Conservation (phyloP, 2,329 filamentous ascomycete genomes). For the Phyllosticta capitalensis region DNA sequence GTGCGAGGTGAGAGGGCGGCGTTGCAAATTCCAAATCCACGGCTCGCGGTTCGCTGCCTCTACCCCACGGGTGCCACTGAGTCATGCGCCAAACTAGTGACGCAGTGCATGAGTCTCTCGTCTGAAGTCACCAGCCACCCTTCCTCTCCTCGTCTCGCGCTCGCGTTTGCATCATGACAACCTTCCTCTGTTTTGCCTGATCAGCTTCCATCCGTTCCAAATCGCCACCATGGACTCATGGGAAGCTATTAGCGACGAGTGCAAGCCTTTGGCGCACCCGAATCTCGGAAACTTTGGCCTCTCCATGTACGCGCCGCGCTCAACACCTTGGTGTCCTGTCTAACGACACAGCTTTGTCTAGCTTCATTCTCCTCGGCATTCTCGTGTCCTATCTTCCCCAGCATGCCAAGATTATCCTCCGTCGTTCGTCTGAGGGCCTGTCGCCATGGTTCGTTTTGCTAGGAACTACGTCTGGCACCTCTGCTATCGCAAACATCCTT, state of each 20-base stretch:
- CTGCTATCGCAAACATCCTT: slow-evolving; percentile 85
- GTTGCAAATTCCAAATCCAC: slow-evolving; percentile 6
- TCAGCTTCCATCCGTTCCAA: not conserved
- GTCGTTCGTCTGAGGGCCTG: slow-evolving; percentile 83
- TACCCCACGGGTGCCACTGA: slow-evolving; percentile 1
- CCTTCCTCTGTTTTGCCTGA: not conserved
- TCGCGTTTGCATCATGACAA: not conserved
- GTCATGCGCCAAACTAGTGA: not conserved
- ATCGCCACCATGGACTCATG: slow-evolving; percentile 2
- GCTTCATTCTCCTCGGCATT: slow-evolving; percentile 75
- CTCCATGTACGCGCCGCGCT: slow-evolving; percentile 38
- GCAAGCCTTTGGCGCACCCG: slow-evolving; percentile 42
- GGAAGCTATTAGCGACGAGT: slow-evolving; percentile 24
- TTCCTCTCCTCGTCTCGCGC: not conserved
- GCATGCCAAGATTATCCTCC: slow-evolving; percentile 79
- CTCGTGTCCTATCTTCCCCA: slow-evolving; percentile 90
- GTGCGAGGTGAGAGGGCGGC: not conserved
- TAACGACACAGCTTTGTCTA: slow-evolving; percentile 20
- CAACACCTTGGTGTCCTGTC: slow-evolving; percentile 4
- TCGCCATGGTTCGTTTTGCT: slow-evolving; percentile 92
- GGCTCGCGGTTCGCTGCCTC: slow-evolving; percentile 7
- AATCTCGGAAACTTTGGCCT: slow-evolving; percentile 44
- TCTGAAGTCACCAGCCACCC: slow-evolving; percentile 8
- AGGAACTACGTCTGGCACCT: slow-evolving; percentile 82
- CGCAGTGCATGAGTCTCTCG: not conserved